These are phyloP conservation scores for Vitis labrusca DNA, from an alignment of 164 flowering plant genomes.

Conservation along the genomic window DNA sequence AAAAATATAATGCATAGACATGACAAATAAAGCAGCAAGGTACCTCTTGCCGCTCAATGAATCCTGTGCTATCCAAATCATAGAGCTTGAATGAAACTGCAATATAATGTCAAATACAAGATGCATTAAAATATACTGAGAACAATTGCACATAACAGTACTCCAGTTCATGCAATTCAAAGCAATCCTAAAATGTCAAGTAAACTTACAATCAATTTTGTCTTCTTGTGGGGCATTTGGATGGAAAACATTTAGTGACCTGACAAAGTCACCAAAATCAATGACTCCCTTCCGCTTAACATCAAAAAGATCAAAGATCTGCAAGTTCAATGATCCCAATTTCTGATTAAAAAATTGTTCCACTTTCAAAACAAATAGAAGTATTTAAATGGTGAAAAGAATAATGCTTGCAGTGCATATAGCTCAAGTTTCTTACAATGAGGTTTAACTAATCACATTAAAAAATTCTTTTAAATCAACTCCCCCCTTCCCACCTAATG, in stretches of 20 bases:
- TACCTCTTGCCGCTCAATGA: slow-evolving; percentile 96
- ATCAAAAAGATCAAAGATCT: slow-evolving; percentile 96
- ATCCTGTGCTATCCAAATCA: slow-evolving; percentile 89
- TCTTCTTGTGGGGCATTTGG: slow-evolving; percentile 84
- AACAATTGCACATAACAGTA: not conserved
- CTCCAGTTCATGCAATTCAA: not conserved
- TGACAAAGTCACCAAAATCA: slow-evolving; percentile 94
- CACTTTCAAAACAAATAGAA: slow-evolving; percentile 10
- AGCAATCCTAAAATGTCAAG: not conserved
- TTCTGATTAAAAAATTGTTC: slow-evolving; percentile 1
- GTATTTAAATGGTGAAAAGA: not conserved
- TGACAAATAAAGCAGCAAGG: slow-evolving; percentile 2
- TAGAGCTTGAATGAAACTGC: slow-evolving; percentile 87
- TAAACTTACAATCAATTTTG: slow-evolving; percentile 83
- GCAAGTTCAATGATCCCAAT: slow-evolving; percentile 26
- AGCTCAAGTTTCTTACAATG: not conserved
- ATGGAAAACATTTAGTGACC: slow-evolving; percentile 85
- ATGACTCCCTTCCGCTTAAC: slow-evolving; percentile 78
- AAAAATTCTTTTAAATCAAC: no score
- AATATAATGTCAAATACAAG: not conserved
- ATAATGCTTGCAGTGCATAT: not conserved
- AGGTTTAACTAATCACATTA: not conserved
- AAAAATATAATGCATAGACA: not conserved
- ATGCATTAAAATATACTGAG: not conserved
- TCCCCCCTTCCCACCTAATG: no score